These are phyloP conservation scores for Solidago caesia DNA, from an alignment of 129 eudicot genomes.

Conservation along the genomic window DNA sequence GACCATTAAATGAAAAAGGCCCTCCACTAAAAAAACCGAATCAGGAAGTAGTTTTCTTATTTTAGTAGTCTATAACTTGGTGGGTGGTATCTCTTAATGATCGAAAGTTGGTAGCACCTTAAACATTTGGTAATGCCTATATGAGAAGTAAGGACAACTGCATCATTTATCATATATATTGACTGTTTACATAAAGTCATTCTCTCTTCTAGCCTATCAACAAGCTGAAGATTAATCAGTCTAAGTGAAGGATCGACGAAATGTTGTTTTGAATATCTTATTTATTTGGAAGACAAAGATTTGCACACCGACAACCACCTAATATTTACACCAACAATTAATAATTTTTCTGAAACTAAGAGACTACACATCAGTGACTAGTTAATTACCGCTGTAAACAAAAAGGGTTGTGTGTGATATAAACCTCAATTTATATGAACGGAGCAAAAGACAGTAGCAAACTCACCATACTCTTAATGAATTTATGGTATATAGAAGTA, in stretches of 20 bases:
- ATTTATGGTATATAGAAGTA: constrained; percentile 63
- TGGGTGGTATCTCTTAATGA: not conserved
- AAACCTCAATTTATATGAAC: not conserved
- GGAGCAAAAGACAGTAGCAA: not conserved
- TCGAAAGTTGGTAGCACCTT: not conserved
- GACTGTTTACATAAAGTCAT: not conserved
- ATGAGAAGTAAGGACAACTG: not conserved
- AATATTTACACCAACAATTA: too few species aligned
- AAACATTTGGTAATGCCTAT: constrained; percentile 14
- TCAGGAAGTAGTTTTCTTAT: not conserved
- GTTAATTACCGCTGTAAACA: not conserved
- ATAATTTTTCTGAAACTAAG: too few species aligned
- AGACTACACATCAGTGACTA: not conserved
- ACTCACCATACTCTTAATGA: constrained; percentile 60
- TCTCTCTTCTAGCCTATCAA: constrained; percentile 1
- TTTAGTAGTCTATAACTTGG: not conserved
- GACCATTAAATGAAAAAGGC: not conserved
- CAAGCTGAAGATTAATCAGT: not conserved
- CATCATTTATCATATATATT: not conserved
- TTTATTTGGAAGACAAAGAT: too few species aligned
- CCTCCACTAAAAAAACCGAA: too few species aligned
- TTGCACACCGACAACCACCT: too few species aligned
- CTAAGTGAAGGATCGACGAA: not conserved
- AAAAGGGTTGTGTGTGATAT: not conserved
- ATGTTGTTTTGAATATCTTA: not conserved